These are phyloP conservation scores for Solanum sejunctum DNA, from an alignment of 257 asterid genomes.

Conservation along the genomic window DNA sequence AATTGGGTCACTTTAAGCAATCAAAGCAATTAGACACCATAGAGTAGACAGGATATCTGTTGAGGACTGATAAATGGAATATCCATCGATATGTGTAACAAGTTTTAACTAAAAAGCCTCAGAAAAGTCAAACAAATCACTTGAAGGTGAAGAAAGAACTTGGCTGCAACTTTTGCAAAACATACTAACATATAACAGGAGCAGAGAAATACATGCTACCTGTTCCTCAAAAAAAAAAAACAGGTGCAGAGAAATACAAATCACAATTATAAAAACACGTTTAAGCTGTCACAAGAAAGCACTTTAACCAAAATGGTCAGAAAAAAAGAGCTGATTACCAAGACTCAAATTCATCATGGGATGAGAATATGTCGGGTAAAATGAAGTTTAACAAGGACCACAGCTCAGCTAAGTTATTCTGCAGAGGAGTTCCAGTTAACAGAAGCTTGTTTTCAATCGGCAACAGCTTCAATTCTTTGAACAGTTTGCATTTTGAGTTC, in stretches of 20 bases:
- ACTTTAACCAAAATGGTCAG: not conserved
- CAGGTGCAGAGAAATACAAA: not conserved
- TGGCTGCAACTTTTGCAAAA: not conserved
- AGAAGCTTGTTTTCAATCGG: slow-evolving; percentile 83
- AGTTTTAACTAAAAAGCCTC: not conserved
- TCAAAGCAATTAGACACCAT: not conserved
- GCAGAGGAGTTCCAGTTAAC: slow-evolving; percentile 97
- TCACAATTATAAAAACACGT: not conserved
- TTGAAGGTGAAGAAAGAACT: not conserved
- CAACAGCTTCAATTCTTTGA: slow-evolving; percentile 53
- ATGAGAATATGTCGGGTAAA: slow-evolving; percentile 95
- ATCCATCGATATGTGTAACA: not conserved
- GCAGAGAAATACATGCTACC: not conserved
- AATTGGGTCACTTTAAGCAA: not conserved
- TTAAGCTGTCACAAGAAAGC: not conserved
- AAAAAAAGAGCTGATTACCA: slow-evolving; percentile 35
- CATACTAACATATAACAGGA: not conserved
- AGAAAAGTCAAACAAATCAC: not conserved
- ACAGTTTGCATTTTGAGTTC: slow-evolving; percentile 74
- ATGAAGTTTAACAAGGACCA: slow-evolving; percentile 96
- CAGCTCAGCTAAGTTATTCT: slow-evolving; percentile 93
- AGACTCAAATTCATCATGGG: slow-evolving; percentile 90
- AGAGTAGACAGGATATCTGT: not conserved
- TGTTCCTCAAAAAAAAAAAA: too few relatives aligned
- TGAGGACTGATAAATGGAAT: not conserved